A percentile compares a stretch with the other conserved stretches of the same genome.
These are phyloP conservation scores for Fistulina hepatica DNA, from an alignment of 1,284 basidiomycete genomes.

Conservation along the genomic window DNA sequence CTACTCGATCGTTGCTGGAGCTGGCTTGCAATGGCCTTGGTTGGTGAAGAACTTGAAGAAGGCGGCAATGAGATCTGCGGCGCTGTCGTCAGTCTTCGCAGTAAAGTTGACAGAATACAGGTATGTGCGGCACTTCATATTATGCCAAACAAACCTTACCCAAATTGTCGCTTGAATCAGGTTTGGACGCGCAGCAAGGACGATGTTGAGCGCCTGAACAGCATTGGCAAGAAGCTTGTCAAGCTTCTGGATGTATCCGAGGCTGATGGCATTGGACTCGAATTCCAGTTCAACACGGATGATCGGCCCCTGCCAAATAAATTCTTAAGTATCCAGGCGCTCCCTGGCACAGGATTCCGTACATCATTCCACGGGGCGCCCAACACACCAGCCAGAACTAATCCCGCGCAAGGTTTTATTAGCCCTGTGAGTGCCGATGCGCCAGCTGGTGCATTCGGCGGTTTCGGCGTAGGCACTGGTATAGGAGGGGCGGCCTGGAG, in stretches of 20 bases:
- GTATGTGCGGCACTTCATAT: no score
- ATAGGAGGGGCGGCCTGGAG: no score
- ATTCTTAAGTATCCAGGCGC: slow-evolving; percentile 66
- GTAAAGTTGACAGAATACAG: slow-evolving; percentile 84
- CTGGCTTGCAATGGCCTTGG: slow-evolving; percentile 83
- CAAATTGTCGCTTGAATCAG: no score
- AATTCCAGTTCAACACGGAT: slow-evolving; percentile 82
- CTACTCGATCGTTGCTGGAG: slow-evolving; percentile 84
- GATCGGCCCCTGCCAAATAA: slow-evolving; percentile 69
- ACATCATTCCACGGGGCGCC: slow-evolving; percentile 36
- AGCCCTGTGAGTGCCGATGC: not conserved
- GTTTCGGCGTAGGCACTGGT: not conserved
- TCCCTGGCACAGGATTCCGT: slow-evolving; percentile 53
- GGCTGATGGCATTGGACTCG: slow-evolving; percentile 70
- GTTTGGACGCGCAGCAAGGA: slow-evolving; percentile 80
- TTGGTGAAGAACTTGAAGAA: slow-evolving; percentile 85
- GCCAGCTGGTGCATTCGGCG: not conserved
- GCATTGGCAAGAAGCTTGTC: slow-evolving; percentile 71
- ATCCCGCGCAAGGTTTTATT: no score
- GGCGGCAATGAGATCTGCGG: slow-evolving; percentile 75
- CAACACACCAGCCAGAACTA: no score
- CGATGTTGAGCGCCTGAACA: slow-evolving; percentile 75
- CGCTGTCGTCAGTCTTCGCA: slow-evolving; percentile 79
- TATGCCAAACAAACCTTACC: no score
- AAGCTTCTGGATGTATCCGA: slow-evolving; percentile 74